Conservation (phyloP, 495 filamentous ascomycete genomes). For the Chaetomium cochliodes region DNA sequence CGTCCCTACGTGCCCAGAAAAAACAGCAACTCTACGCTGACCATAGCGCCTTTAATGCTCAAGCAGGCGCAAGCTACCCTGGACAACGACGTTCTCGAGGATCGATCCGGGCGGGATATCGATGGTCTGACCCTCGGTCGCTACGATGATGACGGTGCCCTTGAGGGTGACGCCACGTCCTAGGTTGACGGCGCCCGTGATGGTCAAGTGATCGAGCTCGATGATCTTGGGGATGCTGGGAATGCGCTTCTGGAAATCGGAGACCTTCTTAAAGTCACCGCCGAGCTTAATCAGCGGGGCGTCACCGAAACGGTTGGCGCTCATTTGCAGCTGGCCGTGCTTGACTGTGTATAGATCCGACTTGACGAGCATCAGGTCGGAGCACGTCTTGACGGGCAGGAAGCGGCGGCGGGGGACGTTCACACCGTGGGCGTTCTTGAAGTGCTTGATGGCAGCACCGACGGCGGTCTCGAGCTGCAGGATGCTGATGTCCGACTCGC, state of each 20-base stretch:
- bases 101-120: constrained; percentile 95
- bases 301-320: constrained; percentile 91
- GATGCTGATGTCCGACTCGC: constrained; percentile 95
- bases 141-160: constrained; percentile 99
- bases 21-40: not conserved
- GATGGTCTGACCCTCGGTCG: constrained; percentile 95
- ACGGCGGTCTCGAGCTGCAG: constrained; percentile 98
- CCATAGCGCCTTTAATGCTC: constrained; percentile 68
- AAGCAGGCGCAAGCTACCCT: constrained; percentile 91
- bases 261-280: constrained; percentile 99
- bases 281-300: constrained; percentile 99
- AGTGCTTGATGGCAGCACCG: constrained; percentile 97
- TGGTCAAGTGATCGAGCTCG: constrained; percentile 95
- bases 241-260: constrained; percentile 98
- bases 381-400: constrained; percentile 99
- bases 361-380: constrained; percentile 99
- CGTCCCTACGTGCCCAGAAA: not conserved
- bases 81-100: constrained; percentile 98
- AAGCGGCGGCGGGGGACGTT: constrained; percentile 97
- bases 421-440: constrained; percentile 97
- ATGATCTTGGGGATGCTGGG: constrained; percentile 95
- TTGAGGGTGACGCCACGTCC: constrained; percentile 93
- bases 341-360: constrained; percentile 99
- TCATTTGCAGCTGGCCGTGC: constrained; percentile 96
- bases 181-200: constrained; percentile 94